These are phyloP conservation scores for Puccinia horiana DNA, from an alignment of 1,284 basidiomycete species.

Conservation along the genomic window DNA sequence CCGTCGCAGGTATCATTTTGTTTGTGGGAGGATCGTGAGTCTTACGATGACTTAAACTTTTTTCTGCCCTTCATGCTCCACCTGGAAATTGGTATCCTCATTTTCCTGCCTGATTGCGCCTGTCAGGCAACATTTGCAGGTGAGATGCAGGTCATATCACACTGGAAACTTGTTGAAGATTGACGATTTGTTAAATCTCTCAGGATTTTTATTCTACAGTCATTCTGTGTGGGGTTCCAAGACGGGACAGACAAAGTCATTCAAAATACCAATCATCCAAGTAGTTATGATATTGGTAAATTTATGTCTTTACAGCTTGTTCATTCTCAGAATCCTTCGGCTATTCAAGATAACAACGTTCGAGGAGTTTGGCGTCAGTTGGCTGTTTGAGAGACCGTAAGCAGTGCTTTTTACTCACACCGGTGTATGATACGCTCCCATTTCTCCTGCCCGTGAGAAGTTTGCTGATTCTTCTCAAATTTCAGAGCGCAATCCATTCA, in stretches of 20 bases:
- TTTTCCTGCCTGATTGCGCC: background rate
- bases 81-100: background rate
- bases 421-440: background rate
- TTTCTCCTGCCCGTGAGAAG: background rate
- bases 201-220: constrained; percentile 9
- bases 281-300: background rate
- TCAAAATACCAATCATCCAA: constrained; percentile 10
- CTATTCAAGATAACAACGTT: background rate
- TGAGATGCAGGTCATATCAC: background rate
- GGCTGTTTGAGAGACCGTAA: constrained; percentile 8
- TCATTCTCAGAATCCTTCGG: background rate
- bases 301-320: background rate
- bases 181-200: background rate
- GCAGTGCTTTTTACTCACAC: too few species aligned
- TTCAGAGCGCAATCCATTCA: background rate
- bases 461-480: background rate
- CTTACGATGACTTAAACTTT: background rate
- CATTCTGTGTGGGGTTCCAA: constrained; percentile 8
- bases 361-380: background rate
- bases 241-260: background rate
- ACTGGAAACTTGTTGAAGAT: background rate
- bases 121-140: constrained; percentile 14
- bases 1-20: background rate
- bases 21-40: constrained; percentile 4
- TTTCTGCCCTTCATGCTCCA: background rate